phyloP scores from a whole-genome alignment of 2,329 filamentous ascomycete genomes.

The Coniochaeta ligniaria region DNA sequence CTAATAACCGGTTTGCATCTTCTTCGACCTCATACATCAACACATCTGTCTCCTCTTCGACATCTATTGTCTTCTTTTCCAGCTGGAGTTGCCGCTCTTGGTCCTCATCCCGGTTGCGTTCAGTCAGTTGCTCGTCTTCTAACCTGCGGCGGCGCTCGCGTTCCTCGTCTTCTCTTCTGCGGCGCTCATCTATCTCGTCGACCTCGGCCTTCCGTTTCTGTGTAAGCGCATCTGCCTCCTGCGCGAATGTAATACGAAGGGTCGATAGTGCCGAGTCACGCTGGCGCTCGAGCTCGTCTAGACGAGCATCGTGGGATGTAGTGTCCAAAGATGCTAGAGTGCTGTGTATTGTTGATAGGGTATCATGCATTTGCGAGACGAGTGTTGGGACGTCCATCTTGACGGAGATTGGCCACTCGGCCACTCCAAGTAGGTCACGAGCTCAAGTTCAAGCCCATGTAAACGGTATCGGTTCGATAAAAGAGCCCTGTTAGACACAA shows the following conservation, averaged over 20 bases:
- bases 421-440: not conserved
- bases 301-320: conserved; percentile 23
- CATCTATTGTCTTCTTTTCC: conserved; percentile 17
- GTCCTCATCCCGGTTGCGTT: conserved; percentile 21
- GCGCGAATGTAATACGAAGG: conserved; percentile 21
- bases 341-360: conserved; percentile 28
- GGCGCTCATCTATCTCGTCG: conserved; percentile 24
- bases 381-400: conserved; percentile 28
- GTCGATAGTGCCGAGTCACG: conserved; percentile 25
- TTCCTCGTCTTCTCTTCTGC: conserved; percentile 34
- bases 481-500: not conserved
- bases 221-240: conserved; percentile 20
- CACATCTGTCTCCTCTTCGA: conserved; percentile 27
- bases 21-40: conserved; percentile 26
- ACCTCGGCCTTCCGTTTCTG: conserved; percentile 20
- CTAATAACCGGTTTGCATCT: conserved; percentile 18
- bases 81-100: conserved; percentile 19
- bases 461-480: not conserved
- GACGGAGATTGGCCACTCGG: not conserved
- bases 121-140: conserved; percentile 28
- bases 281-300: conserved; percentile 30
- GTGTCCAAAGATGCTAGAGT: conserved; percentile 26
- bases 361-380: conserved; percentile 34
- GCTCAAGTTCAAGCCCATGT: not conserved
- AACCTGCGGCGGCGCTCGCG: conserved; percentile 22